Base-by-base conservation (phyloP, 495 filamentous ascomycete genomes). In the Filosporella fistucella region DNA sequence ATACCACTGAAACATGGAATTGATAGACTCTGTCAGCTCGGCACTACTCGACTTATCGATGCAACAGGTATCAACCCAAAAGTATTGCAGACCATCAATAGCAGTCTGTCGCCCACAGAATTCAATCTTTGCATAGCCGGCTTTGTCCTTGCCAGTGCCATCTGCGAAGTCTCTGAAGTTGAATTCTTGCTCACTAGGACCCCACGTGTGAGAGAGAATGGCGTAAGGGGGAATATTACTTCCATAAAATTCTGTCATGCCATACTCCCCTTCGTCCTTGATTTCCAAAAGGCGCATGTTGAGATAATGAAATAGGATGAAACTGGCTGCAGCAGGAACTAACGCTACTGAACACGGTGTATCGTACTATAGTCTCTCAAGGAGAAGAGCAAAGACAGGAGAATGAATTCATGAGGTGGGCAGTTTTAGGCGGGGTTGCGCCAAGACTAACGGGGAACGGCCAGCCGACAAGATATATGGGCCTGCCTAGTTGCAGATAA, bases 161-260 rank as follows among this genome's bases (percentile, higher is more conserved):
- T 26, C 32, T 17, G 34, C 39, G 10, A 55, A 1, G 14, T 55
- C 51, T 40, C 33, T 35, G 29, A 36, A 55, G 20, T 30, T 49
- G 20, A 55, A 39, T 30, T 47, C 22, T 28, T 57, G 0, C 2
- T 21, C 13, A 39, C 42, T 29, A 21, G 3, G 9, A 4, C 35
- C 35, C 59, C 53, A 62, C 10, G 45, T 62, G 47, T 59, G 56
- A 35, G 56, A 58, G 25, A 62, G 59, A 36, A 59, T 59, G 13
- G 59, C 56, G 44, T 62, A 62, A 4, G 12, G 30, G 9, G 56
- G 56, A 12, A 48, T 52, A 28, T 46, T 22, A 16, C 25, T 39
- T n/a, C 20, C 20, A 21, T 20, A n/a, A 13, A 38, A 12, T 13
- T 57, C 23, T 16, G 43, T 42, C 18, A 54, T 20, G 50, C 39